Evolutionary conservation across 2,329 filamentous ascomycete genomes (phyloP).

Genomic region (Exserohilum turcica): DNA sequence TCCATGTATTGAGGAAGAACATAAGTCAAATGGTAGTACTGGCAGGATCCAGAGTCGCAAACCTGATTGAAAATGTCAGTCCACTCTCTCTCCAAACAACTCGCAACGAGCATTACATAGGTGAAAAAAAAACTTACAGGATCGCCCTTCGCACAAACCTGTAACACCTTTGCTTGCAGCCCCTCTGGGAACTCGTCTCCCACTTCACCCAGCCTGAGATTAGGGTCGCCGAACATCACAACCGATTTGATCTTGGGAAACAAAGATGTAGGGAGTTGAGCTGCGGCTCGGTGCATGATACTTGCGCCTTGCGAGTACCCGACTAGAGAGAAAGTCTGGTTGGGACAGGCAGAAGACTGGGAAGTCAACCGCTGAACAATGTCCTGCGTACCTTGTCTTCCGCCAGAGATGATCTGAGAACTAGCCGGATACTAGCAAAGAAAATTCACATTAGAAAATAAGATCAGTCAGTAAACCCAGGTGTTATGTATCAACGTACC

Average conservation of each 20-base stretch:
- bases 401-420: constrained; percentile 4
- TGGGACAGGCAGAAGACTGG: constrained; percentile 1
- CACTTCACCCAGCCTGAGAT: neutral
- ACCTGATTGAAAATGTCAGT: neutral
- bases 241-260: constrained; percentile 7
- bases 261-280: neutral
- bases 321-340: constrained; percentile 7
- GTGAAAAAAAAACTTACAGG: neutral
- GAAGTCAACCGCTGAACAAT: constrained; percentile 5
- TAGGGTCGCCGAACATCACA: constrained; percentile 9
- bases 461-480: no score
- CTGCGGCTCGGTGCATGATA: constrained; percentile 8
- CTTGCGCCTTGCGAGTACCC: constrained; percentile 8
- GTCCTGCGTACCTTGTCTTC: constrained; percentile 4
- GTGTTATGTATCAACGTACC: neutral
- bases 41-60: constrained; percentile 4
- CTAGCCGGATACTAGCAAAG: constrained; percentile 7
- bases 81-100: neutral
- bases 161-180: neutral
- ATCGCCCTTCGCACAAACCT: constrained; percentile 8
- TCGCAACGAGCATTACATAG: neutral
- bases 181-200: constrained; percentile 4
- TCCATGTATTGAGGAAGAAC: constrained; percentile 1
- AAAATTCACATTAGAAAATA: neutral
- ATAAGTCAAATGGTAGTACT: constrained; percentile 6